These are phyloP conservation scores for Phialemonium atrogriseum DNA, from an alignment of 2,329 filamentous ascomycete species.

Conservation along the genomic window DNA sequence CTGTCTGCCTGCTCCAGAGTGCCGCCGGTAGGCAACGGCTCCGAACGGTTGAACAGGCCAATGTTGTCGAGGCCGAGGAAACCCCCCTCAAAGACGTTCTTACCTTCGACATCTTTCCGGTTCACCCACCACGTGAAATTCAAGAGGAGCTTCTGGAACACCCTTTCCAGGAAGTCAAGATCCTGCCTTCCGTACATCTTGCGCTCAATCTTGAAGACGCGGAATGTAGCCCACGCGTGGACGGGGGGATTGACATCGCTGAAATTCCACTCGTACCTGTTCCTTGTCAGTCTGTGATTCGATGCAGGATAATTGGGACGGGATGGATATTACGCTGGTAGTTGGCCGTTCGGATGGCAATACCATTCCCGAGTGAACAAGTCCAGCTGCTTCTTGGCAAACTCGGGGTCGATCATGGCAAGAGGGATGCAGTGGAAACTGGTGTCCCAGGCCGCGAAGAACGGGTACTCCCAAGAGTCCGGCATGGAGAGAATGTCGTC, in stretches of 20 bases:
- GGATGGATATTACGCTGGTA: slow-evolving; percentile 71
- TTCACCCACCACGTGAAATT: slow-evolving; percentile 99
- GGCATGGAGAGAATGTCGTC: slow-evolving; percentile 97
- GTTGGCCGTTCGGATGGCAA: slow-evolving; percentile 93
- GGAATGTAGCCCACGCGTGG: slow-evolving; percentile 91
- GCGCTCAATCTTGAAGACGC: slow-evolving; percentile 95
- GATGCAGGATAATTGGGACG: no score
- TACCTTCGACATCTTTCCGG: slow-evolving; percentile 86
- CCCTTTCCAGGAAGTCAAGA: slow-evolving; percentile 87
- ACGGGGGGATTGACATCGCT: slow-evolving; percentile 94
- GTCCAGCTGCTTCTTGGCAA: slow-evolving; percentile 96
- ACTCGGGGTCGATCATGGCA: slow-evolving; percentile 95
- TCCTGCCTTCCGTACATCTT: slow-evolving; percentile 95
- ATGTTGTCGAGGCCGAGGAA: slow-evolving; percentile 97
- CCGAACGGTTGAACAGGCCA: slow-evolving; percentile 92
- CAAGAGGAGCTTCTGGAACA: slow-evolving; percentile 90
- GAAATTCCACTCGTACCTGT: slow-evolving; percentile 86
- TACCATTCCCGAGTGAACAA: slow-evolving; percentile 97
- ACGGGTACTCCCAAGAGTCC: slow-evolving; percentile 97
- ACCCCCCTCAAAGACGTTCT: slow-evolving; percentile 95
- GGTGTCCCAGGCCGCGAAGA: slow-evolving; percentile 95
- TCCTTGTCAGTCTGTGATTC: slow-evolving; percentile 10
- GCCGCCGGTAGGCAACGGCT: slow-evolving; percentile 87
- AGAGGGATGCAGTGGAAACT: slow-evolving; percentile 95
- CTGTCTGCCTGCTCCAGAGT: slow-evolving; percentile 94